Conservation (phyloP, 2,329 filamentous ascomycete species). For the Westerdykella ornata region DNA sequence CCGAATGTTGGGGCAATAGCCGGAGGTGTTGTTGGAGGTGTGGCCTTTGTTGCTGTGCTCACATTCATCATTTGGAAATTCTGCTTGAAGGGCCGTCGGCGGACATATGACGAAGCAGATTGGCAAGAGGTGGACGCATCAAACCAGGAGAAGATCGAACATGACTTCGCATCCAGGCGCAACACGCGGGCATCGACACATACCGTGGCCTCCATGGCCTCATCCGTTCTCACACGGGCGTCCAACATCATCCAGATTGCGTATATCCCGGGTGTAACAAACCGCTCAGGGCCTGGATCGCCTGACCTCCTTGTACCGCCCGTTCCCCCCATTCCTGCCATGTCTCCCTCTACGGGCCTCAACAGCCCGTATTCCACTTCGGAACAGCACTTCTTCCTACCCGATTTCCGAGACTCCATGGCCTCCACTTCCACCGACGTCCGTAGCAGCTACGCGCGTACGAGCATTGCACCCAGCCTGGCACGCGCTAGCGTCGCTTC, state of each 20-base stretch:
- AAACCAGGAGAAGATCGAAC: slow-evolving; percentile 51
- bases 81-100: slow-evolving; percentile 72
- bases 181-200: slow-evolving; percentile 70
- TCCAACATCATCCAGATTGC: slow-evolving; percentile 99
- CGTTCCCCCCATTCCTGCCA: slow-evolving; percentile 77
- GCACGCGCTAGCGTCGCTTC: slow-evolving; percentile 64
- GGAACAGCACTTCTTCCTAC: slow-evolving; percentile 90
- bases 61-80: slow-evolving; percentile 83
- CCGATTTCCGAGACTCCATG: slow-evolving; percentile 83
- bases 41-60: slow-evolving; percentile 65
- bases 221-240: slow-evolving; percentile 87
- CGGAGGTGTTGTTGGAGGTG: slow-evolving; percentile 80
- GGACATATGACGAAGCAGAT: slow-evolving; percentile 52
- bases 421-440: slow-evolving; percentile 67
- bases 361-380: slow-evolving; percentile 51
- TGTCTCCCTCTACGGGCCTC: slow-evolving; percentile 50
- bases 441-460: slow-evolving; percentile 41
- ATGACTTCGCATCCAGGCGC: slow-evolving; percentile 49
- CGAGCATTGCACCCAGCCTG: slow-evolving; percentile 46
- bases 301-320: slow-evolving; percentile 78
- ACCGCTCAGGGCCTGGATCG: slow-evolving; percentile 78
- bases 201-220: slow-evolving; percentile 86
- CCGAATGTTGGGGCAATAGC: slow-evolving; percentile 79
- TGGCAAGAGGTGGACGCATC: slow-evolving; percentile 53
- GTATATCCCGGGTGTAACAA: slow-evolving; percentile 95